Base-by-base conservation (phyloP, 257 asterid genomes). In the Voacanga thouarsii region DNA sequence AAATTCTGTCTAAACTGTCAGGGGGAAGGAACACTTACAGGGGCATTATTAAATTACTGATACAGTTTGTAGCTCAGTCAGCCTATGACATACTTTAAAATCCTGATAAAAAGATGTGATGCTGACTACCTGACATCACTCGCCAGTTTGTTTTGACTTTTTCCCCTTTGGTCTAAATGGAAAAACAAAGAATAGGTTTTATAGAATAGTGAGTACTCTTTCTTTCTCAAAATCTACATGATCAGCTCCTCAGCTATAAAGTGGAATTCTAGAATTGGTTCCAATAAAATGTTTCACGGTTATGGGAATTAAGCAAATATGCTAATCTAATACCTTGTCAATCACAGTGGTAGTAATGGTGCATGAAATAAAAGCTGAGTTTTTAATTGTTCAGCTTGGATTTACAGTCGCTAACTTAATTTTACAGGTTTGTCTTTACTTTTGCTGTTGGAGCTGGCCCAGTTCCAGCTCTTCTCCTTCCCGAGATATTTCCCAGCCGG, bases 371-470 rank as follows among this genome's bases (percentile, higher is more conserved):
- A 43, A 21, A 59, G 65, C 79, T 47, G 67, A 78, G 65, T 50
- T n/a, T 75, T 60, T 67, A 41, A 47, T 41, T 73, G 16, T n/a
- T 12, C 4, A 45, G 51, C 21, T 0, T 60, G 67, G 41, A 56
- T 30, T 63, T 33, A 55, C 59, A 9, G n/a, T 39, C 45, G 18
- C 55, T 64, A 24, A 82, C 76, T 72, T 44, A 45, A 30, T 80
- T 80, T 23, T 83, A 83, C 92, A 94, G 98, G 87, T 94, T 92
- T 82, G 97, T 94, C 75, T 82, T 89, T 60, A 86, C 89, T 85
- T 94, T 92, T 88, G 92, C 98, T 49, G 83, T 90, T 82, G 98
- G 97, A 68, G 98, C 98, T 69, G 98, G 98, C 81, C 98, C 97
- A 51, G 98, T 94, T 43, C 98, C 98, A 44, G 84, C 85, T 76